Base-by-base conservation (phyloP, 83 land plant genomes). In the Diphasiastrum complanatum region DNA sequence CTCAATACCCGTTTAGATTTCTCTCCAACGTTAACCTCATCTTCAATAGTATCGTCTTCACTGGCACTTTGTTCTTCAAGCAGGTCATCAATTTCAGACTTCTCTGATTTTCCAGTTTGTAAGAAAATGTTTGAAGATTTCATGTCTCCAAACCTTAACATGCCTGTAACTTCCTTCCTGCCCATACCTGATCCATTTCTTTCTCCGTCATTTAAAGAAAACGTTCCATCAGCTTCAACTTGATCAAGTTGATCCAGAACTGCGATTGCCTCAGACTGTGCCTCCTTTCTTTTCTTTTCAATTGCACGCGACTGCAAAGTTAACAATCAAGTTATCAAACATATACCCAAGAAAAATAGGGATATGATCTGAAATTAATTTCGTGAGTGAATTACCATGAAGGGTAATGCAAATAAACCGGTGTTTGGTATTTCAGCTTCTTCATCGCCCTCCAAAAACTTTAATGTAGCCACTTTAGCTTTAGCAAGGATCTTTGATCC, bases 371-470 rank as follows among this genome's bases (percentile, higher is more conserved):
- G 12, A 38, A 8, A 8, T 14, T 5, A 49, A 5, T 10, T 10
- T 8, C 8, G 22, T 5, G 19, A 10, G 8, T n/a, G 4, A 35
- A 5, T 10, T 81, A 89, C 96, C 95, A 89, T 89, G 66, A 89
- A 89, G 33, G 96, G 96, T 48, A 89, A 68, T 33, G 89, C 49
- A 52, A 86, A 69, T 47, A 89, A 59, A 51, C 95, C 93, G 18
- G 83, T 73, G n/a, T 79, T 79, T 11, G 88, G 83, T 27, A 74
- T 38, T 24, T 86, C 88, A 0, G 63, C 71, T 37, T 83, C 85
- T 3, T 77, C 87, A 35, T 77, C 78, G 20, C 47, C 87, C 45
- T 83, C 79, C 33, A 83, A 32, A 22, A 71, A 73, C 60, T 83
- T 72, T 11, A 74, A 60, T n/a, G 84, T 81, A 28, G 72, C 83